These are phyloP conservation scores for Boletus reticuloceps DNA, from an alignment of 768 basidiomycete species.

Conservation along the genomic window DNA sequence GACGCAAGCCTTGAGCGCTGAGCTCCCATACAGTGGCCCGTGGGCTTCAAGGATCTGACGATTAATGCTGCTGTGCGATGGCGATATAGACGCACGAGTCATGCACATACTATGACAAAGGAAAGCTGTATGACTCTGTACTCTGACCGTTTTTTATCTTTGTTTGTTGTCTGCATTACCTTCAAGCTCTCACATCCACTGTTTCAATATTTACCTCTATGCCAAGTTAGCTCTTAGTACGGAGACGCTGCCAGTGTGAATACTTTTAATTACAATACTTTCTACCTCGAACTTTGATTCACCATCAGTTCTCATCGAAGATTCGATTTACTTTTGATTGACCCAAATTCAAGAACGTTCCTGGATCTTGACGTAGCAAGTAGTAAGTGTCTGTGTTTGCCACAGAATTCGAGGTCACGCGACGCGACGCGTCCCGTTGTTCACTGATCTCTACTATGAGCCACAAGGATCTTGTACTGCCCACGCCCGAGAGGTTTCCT, in stretches of 20 bases:
- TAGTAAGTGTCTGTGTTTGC: too few relatives aligned
- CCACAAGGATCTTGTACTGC: slow-evolving; percentile 35
- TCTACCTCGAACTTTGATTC: slow-evolving; percentile 17
- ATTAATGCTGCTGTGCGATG: slow-evolving; percentile 11
- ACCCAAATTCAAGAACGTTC: slow-evolving; percentile 4
- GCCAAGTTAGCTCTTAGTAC: slow-evolving; percentile 17
- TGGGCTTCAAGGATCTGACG: slow-evolving; percentile 1
- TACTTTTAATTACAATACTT: slow-evolving; percentile 22
- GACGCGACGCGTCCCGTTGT: slow-evolving; percentile 11
- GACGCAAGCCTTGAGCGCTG: not conserved
- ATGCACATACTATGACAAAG: slow-evolving; percentile 13
- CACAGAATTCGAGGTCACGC: slow-evolving; percentile 7
- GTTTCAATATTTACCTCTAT: slow-evolving; percentile 17
- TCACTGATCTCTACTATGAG: slow-evolving; percentile 2
- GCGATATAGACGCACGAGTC: slow-evolving; percentile 3
- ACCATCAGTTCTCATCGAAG: slow-evolving; percentile 2
- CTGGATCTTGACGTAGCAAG: too few relatives aligned
- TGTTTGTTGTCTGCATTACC: slow-evolving; percentile 17
- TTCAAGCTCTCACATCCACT: slow-evolving; percentile 14
- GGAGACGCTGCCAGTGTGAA: slow-evolving; percentile 15
- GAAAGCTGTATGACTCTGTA: slow-evolving; percentile 25
- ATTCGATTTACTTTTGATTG: slow-evolving; percentile 4
- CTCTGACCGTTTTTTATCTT: slow-evolving; percentile 16
- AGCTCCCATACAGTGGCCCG: not conserved
- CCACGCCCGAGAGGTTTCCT: slow-evolving; percentile 66